Evolutionary conservation across 1,284 basidiomycete species (phyloP).

Genomic region (Fomitopsis pinicola): DNA sequence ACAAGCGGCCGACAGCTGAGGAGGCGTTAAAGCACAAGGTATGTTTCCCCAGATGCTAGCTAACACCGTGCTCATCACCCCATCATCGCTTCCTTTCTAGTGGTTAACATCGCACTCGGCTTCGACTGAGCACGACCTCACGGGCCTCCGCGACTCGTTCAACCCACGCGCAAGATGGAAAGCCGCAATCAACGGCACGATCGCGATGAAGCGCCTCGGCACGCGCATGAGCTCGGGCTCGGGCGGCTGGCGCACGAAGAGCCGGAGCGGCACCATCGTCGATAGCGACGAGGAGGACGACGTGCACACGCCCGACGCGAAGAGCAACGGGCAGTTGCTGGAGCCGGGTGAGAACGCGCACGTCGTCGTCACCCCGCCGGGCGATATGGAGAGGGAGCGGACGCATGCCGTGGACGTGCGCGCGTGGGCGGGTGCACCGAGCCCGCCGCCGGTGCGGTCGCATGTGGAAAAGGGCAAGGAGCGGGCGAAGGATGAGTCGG

Average conservation of each 20-base stretch:
- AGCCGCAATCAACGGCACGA: slow-evolving; percentile 59
- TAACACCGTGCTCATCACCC: background rate
- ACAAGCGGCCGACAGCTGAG: slow-evolving; percentile 67
- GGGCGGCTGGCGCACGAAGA: slow-evolving; percentile 12
- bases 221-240: slow-evolving; percentile 16
- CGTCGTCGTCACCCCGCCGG: slow-evolving; percentile 22
- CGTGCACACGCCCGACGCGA: slow-evolving; percentile 1
- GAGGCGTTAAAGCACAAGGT: slow-evolving; percentile 62
- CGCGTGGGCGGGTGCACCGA: slow-evolving; percentile 1
- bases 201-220: slow-evolving; percentile 41
- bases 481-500: slow-evolving; percentile 1
- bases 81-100: slow-evolving; percentile 24
- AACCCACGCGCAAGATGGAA: slow-evolving; percentile 67
- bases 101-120: slow-evolving; percentile 66
- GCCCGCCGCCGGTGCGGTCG: slow-evolving; percentile 1
- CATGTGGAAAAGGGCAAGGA: background rate
- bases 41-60: slow-evolving; percentile 4
- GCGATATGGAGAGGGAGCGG: slow-evolving; percentile 17
- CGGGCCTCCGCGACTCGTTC: slow-evolving; percentile 76
- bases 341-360: slow-evolving; percentile 25
- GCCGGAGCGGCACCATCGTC: slow-evolving; percentile 15
- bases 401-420: background rate
- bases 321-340: background rate
- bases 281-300: slow-evolving; percentile 29
- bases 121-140: slow-evolving; percentile 68